A percentile compares a stretch with the other conserved stretches of the same genome.
Evolutionary conservation across 805 yeast genomes (phyloP).

Genomic region (Candida silvicultrix): DNA sequence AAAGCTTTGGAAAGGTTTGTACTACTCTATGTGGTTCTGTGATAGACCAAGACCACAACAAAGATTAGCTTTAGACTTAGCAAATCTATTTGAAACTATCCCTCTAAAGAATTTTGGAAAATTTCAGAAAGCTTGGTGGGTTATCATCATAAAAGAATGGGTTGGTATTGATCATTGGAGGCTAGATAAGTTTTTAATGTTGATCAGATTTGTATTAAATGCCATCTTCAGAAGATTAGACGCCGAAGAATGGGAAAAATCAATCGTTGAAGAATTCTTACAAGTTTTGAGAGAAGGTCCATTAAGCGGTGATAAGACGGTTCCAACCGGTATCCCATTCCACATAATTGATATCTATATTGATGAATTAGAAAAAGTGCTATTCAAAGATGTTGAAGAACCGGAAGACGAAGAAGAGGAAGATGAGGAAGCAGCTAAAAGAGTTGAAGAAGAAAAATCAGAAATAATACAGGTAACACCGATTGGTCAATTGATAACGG

Average conservation of each 20-base stretch:
- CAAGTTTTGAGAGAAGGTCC: slow-evolving; percentile 36
- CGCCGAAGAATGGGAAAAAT: slow-evolving; percentile 46
- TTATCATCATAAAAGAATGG: slow-evolving; percentile 77
- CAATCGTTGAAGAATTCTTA: slow-evolving; percentile 39
- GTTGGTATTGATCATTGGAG: slow-evolving; percentile 73
- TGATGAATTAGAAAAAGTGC: slow-evolving; percentile 74
- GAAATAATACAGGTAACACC: slow-evolving; percentile 43
- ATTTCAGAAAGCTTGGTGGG: slow-evolving; percentile 78
- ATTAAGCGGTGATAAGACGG: slow-evolving; percentile 49
- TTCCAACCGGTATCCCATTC: slow-evolving; percentile 73
- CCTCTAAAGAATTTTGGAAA: slow-evolving; percentile 35
- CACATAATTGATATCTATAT: slow-evolving; percentile 79
- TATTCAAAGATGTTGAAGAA: slow-evolving; percentile 42
- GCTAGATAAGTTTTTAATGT: slow-evolving; percentile 76
- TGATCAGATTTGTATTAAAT: slow-evolving; percentile 71
- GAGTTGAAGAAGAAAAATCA: slow-evolving; percentile 11
- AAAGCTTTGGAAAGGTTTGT: slow-evolving; percentile 95
- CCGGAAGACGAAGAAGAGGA: slow-evolving; percentile 40
- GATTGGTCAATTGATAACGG: slow-evolving; percentile 45
- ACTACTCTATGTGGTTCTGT: slow-evolving; percentile 93
- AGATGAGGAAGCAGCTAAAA: slow-evolving; percentile 30
- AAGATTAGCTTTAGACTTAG: slow-evolving; percentile 67
- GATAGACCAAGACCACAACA: slow-evolving; percentile 94
- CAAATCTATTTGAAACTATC: slow-evolving; percentile 42
- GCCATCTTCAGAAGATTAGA: slow-evolving; percentile 55